These are phyloP conservation scores for Aspergillus sclerotioniger DNA, from an alignment of 495 filamentous ascomycete species.

Conservation along the genomic window DNA sequence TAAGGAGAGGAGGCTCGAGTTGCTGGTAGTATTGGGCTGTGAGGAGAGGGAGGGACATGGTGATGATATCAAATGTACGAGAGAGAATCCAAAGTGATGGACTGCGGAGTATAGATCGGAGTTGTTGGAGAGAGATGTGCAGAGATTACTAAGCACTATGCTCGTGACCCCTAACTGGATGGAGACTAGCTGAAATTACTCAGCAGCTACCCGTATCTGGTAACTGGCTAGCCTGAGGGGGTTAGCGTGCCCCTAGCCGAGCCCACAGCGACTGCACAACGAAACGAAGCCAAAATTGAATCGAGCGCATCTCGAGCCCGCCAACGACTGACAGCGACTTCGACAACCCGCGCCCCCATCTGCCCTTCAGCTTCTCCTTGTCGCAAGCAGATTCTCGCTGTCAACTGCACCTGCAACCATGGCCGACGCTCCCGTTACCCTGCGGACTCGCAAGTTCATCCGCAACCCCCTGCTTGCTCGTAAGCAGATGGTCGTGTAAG, in stretches of 20 bases:
- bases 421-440: slow-evolving; percentile 88
- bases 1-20: slow-evolving; percentile 52
- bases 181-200: neutral
- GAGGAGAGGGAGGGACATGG: slow-evolving; percentile 23
- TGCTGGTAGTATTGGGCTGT: slow-evolving; percentile 66
- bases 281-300: slow-evolving; percentile 38
- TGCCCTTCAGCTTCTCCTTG: slow-evolving; percentile 22
- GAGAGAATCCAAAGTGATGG: neutral
- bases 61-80: no score
- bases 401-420: slow-evolving; percentile 60
- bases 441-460: slow-evolving; percentile 99
- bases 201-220: slow-evolving; percentile 1
- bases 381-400: slow-evolving; percentile 25
- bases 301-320: slow-evolving; percentile 25
- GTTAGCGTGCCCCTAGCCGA: slow-evolving; percentile 45
- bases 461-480: slow-evolving; percentile 96
- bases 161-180: neutral
- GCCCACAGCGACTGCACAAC: slow-evolving; percentile 37
- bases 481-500: slow-evolving; percentile 99
- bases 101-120: neutral
- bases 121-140: no score
- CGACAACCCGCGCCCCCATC: slow-evolving; percentile 24
- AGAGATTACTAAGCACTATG: no score
- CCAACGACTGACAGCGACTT: slow-evolving; percentile 27
- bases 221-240: slow-evolving; percentile 15